Evolutionary conservation across 805 yeast species (phyloP).

Genomic region (Grigorovia humatica): DNA sequence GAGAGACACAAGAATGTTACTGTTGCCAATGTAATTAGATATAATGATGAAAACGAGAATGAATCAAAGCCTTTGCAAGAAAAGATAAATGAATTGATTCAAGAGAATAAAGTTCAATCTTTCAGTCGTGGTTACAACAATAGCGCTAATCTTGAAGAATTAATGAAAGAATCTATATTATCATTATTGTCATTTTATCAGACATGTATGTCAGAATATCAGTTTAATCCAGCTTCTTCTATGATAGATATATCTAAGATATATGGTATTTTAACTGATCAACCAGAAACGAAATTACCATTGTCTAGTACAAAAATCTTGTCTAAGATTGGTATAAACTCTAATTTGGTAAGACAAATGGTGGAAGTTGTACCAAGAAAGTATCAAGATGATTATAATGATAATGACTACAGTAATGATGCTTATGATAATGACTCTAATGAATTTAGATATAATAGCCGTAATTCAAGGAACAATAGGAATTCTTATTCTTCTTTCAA

Average conservation of each 20-base stretch:
- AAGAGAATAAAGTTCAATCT: background rate
- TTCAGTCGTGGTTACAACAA: too few relatives aligned
- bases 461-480: background rate
- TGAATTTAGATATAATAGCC: background rate
- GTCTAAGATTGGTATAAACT: slow-evolving; percentile 10
- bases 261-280: slow-evolving; percentile 17
- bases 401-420: slow-evolving; percentile 1
- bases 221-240: slow-evolving; percentile 19
- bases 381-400: background rate
- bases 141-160: background rate
- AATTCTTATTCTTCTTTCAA: too few relatives aligned
- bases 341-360: slow-evolving; percentile 14
- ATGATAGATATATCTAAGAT: slow-evolving; percentile 17
- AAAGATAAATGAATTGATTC: background rate
- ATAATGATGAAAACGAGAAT: slow-evolving; percentile 28
- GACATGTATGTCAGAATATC: slow-evolving; percentile 26
- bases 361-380: slow-evolving; percentile 10
- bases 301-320: slow-evolving; percentile 11
- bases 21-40: slow-evolving; percentile 36
- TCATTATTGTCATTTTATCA: slow-evolving; percentile 31
- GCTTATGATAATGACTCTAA: too few relatives aligned
- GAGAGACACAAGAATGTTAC: slow-evolving; percentile 41
- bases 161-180: slow-evolving; percentile 25
- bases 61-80: slow-evolving; percentile 11
- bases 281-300: slow-evolving; percentile 17